These are phyloP conservation scores for Vaccinium vitisidaea DNA, from an alignment of 148 eudicot genomes.

Conservation along the genomic window DNA sequence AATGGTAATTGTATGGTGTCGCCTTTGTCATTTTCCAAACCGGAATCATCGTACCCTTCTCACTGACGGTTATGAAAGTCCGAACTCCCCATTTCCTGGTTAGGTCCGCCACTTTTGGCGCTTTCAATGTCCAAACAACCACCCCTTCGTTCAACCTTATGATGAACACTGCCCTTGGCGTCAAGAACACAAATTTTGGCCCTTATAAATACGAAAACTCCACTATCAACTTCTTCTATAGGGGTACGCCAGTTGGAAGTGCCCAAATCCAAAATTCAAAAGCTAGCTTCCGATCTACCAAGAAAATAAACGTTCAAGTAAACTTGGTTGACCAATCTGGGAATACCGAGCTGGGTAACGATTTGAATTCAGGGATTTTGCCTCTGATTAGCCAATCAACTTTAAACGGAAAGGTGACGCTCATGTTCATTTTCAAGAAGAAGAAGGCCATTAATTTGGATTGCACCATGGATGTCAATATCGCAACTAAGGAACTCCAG, in stretches of 20 bases:
- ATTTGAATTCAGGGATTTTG: not conserved
- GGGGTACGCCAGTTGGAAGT: not conserved
- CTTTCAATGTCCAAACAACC: not conserved
- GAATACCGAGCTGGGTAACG: not conserved
- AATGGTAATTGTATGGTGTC: not conserved
- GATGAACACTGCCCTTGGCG: constrained; percentile 6
- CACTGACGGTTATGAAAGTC: constrained; percentile 18
- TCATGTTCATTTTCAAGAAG: constrained; percentile 16
- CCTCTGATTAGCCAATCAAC: not conserved
- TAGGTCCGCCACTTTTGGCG: not conserved
- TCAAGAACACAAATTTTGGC: constrained; percentile 20
- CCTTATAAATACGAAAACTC: not conserved
- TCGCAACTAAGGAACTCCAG: not conserved
- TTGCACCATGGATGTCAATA: not conserved
- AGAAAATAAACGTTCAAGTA: constrained; percentile 8
- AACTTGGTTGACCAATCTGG: not conserved
- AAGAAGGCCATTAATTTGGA: constrained; percentile 4
- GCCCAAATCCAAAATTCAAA: not conserved
- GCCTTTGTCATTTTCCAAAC: constrained; percentile 13
- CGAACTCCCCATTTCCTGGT: constrained; percentile 17
- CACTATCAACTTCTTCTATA: constrained; percentile 12
- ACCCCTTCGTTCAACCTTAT: constrained; percentile 7
- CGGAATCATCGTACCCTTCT: not conserved
- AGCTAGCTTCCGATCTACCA: not conserved
- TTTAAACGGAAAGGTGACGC: constrained; percentile 14